Percentiles rank a stretch among this genome's conserved stretches.
Evolutionary conservation across 495 filamentous ascomycete genomes (phyloP).

Genomic region (Rhizodiscina lignyota): DNA sequence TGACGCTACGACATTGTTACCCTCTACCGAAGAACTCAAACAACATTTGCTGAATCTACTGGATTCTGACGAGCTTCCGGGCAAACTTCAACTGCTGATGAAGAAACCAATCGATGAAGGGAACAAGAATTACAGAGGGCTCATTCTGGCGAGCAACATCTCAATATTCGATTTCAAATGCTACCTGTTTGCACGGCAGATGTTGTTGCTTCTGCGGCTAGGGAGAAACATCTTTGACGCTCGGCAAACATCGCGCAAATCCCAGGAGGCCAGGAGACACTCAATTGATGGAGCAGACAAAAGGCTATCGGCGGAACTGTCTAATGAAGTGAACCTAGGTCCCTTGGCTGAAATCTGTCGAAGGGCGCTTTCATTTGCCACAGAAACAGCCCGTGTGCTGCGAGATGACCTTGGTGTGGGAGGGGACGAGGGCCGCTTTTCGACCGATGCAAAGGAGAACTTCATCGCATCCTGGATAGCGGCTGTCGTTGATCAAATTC

Average conservation of each 20-base stretch:
- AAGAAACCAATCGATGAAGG: slow-evolving; percentile 43
- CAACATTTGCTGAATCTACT: slow-evolving; percentile 26
- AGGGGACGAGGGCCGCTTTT: neutral
- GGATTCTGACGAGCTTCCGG: too few relatives aligned
- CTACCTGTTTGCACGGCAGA: slow-evolving; percentile 85
- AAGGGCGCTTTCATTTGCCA: slow-evolving; percentile 65
- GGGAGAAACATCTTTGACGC: too few relatives aligned
- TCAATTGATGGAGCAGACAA: too few relatives aligned
- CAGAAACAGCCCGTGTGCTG: slow-evolving; percentile 57
- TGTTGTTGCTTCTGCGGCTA: slow-evolving; percentile 65
- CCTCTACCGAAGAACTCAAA: slow-evolving; percentile 55
- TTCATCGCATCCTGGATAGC: slow-evolving; percentile 76
- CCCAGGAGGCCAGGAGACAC: too few relatives aligned
- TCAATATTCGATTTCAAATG: slow-evolving; percentile 94
- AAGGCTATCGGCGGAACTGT: too few relatives aligned
- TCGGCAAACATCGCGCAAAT: too few relatives aligned
- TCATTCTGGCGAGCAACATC: slow-evolving; percentile 89
- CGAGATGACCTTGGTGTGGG: slow-evolving; percentile 65
- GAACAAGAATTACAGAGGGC: slow-evolving; percentile 74
- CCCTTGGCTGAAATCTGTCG: slow-evolving; percentile 70
- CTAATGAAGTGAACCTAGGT: too few relatives aligned
- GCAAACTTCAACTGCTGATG: slow-evolving; percentile 14
- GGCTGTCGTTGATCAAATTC: slow-evolving; percentile 57
- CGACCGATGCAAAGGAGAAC: slow-evolving; percentile 33
- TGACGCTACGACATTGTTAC: slow-evolving; percentile 48